Evolutionary conservation across 2,329 filamentous ascomycete genomes (phyloP).

Genomic region (Pyrenochaeta sp.): DNA sequence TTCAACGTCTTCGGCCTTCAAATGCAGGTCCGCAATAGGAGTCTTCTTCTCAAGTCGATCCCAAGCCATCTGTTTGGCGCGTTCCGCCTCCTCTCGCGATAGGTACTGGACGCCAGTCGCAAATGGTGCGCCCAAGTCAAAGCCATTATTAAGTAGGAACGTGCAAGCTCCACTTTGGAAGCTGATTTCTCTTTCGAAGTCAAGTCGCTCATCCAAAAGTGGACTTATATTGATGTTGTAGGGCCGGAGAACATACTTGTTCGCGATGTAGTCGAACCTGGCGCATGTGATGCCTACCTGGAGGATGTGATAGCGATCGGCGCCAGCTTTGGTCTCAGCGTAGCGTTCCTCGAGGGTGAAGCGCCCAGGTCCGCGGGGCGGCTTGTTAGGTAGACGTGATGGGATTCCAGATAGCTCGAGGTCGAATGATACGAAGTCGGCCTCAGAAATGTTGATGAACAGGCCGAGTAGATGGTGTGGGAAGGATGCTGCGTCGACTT

Average conservation of each 20-base stretch:
- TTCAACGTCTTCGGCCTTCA: constrained; percentile 62
- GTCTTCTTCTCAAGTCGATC: constrained; percentile 53
- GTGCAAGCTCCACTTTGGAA: constrained; percentile 67
- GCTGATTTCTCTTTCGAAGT: constrained; percentile 67
- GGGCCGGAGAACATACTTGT: constrained; percentile 65
- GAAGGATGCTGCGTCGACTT: constrained; percentile 62
- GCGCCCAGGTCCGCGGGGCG: constrained; percentile 47
- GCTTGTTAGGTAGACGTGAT: constrained; percentile 47
- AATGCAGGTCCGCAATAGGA: constrained; percentile 54
- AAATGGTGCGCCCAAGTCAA: constrained; percentile 66
- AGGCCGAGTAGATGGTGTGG: constrained; percentile 62
- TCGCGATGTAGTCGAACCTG: constrained; percentile 59
- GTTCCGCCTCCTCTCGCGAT: constrained; percentile 65
- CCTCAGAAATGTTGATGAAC: constrained; percentile 64
- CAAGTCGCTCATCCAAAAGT: constrained; percentile 61
- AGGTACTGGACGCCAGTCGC: constrained; percentile 68
- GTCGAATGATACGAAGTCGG: constrained; percentile 71
- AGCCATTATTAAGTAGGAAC: constrained; percentile 67
- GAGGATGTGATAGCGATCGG: constrained; percentile 69
- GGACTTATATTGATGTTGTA: constrained; percentile 73
- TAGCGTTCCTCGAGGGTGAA: constrained; percentile 68
- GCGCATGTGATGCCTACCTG: constrained; percentile 74
- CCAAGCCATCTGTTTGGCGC: constrained; percentile 56
- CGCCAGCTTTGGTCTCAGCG: constrained; percentile 66
- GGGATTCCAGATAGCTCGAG: constrained; percentile 73